These are phyloP conservation scores for Colletotrichum phormii DNA, from an alignment of 2,329 filamentous ascomycete genomes.

Conservation along the genomic window DNA sequence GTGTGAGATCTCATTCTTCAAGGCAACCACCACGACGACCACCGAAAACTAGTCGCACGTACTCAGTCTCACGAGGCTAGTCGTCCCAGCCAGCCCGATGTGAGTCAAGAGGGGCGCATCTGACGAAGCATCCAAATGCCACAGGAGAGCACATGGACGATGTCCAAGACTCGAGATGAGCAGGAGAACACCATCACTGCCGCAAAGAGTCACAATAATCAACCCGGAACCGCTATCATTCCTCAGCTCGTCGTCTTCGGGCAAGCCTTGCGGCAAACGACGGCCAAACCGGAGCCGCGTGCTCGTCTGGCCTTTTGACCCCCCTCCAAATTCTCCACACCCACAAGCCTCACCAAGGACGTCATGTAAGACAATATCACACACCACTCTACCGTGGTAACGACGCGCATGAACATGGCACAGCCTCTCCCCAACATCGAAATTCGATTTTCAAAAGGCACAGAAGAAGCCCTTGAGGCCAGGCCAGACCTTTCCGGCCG, in stretches of 20 bases:
- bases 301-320: background rate
- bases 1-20: slow-evolving; percentile 15
- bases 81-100: background rate
- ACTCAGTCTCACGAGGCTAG: background rate
- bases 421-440: slow-evolving; percentile 10
- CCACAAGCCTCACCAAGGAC: slow-evolving; percentile 2
- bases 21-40: background rate
- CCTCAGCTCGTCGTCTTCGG: background rate
- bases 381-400: background rate
- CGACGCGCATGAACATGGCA: slow-evolving; percentile 31
- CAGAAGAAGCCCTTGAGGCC: background rate
- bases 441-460: background rate
- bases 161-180: slow-evolving; percentile 1
- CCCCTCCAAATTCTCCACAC: background rate
- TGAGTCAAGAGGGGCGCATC: slow-evolving; percentile 26
- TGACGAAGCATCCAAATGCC: slow-evolving; percentile 4
- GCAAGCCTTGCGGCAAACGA: slow-evolving; percentile 1
- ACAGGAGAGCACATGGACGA: slow-evolving; percentile 20
- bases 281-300: slow-evolving; percentile 15
- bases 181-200: slow-evolving; percentile 10
- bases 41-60: slow-evolving; percentile 8
- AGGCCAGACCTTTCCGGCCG: slow-evolving; percentile 3
- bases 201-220: background rate
- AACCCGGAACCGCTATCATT: background rate
- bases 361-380: slow-evolving; percentile 33